A percentile compares a stretch with the other conserved stretches of the same genome.
phyloP scores from a whole-genome alignment of 768 basidiomycete genomes.

The Pulveroboletus sp. region DNA sequence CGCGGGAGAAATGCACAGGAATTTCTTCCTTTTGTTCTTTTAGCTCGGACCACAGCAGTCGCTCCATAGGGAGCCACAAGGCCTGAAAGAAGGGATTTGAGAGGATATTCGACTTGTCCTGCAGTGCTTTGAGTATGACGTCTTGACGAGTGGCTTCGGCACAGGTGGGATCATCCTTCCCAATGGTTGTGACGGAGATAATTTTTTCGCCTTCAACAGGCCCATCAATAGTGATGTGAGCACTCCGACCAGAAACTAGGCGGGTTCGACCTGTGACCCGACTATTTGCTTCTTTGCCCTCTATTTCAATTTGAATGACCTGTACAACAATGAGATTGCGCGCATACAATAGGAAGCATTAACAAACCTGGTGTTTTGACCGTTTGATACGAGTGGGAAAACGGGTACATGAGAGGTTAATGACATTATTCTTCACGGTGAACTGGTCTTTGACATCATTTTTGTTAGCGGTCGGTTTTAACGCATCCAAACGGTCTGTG shows the following conservation, averaged over 20 bases:
- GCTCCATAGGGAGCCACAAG: constrained; percentile 27
- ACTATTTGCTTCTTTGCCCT: background rate
- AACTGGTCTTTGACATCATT: constrained; percentile 40
- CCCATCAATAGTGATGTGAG: constrained; percentile 26
- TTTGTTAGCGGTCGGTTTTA: constrained; percentile 43
- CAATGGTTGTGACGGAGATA: constrained; percentile 45
- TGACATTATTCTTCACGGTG: constrained; percentile 22
- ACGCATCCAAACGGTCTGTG: constrained; percentile 43
- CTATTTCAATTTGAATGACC: constrained; percentile 20
- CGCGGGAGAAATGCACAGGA: background rate
- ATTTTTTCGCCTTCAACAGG: constrained; percentile 16
- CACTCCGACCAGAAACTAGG: constrained; percentile 37
- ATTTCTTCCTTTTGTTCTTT: background rate
- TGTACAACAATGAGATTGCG: background rate
- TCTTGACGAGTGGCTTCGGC: constrained; percentile 42
- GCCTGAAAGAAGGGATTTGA: constrained; percentile 23
- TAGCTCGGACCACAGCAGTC: constrained; percentile 13
- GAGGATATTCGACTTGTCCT: constrained; percentile 12
- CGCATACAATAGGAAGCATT: background rate
- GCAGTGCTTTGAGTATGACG: constrained; percentile 24
- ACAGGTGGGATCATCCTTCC: constrained; percentile 51
- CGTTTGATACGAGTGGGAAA: constrained; percentile 44
- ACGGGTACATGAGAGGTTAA: constrained; percentile 38
- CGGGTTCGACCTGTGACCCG: constrained; percentile 21
- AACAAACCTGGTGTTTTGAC: constrained; percentile 38